Base-by-base conservation (phyloP, 495 filamentous ascomycete genomes). In the Xylaria bambusicola region DNA sequence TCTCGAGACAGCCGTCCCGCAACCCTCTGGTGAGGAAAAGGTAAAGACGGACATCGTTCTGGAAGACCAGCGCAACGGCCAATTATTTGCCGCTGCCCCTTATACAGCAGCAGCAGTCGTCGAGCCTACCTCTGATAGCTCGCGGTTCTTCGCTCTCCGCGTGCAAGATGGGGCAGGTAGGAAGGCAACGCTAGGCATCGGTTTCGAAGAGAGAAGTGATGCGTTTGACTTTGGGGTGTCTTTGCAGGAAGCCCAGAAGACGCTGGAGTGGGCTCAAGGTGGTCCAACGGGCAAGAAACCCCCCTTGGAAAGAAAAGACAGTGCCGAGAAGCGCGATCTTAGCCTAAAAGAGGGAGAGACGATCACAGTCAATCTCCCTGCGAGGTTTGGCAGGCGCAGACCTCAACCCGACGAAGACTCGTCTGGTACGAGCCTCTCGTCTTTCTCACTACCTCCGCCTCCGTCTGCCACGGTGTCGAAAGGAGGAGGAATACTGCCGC, bases 321-420 rank as follows among this genome's bases (percentile, higher is more conserved):
- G 56, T n/a, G 58, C 50, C 13, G 77, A 76, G 61, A 89, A 87
- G 73, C 80, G 79, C 54, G 90, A 93, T 68, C 90, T 87, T 61
- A 88, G 86, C 56, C 66, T 94, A 46, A 93, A 93, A 73, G 88
- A 91, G 58, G 90, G 90, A 9, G 87, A 94, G 78, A 93, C 88
- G 2, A 93, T 94, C 51, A 88, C 85, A 38, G 84, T 94, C 46
- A 90, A 89, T 69, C 74, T 92, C 57, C 87, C 84, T 33, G 81
- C 75, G 9, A 75, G 77, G 33, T 76, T 78, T 52, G 81, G 77
- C 9, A 72, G 75, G 47, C 72, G 75, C 51, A 71, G 63, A 59
- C 58, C 64, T 6, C 56, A 63, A 31, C 44, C 58, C 27, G 53
- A 63, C 26, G 62, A 63, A 12, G 65, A 64, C 52, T 26, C 53